Percentiles rank a stretch among this genome's conserved stretches.
phyloP scores from a whole-genome alignment of 2,329 filamentous ascomycete genomes.

The Penicillium olsonii region DNA sequence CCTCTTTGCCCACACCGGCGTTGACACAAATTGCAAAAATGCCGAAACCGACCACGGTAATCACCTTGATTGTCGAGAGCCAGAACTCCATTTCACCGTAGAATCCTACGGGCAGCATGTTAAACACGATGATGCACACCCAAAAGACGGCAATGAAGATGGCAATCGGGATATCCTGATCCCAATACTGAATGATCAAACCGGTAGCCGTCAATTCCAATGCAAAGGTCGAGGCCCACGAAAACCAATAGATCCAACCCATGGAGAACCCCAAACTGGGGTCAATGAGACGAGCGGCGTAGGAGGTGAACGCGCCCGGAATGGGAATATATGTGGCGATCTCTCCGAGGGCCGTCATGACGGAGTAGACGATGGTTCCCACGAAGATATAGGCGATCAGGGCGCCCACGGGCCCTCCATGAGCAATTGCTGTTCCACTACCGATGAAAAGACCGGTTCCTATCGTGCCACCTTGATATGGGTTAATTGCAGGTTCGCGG shows the following conservation, averaged over 20 bases:
- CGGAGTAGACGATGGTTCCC: conserved; percentile 70
- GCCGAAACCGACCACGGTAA: conserved; percentile 73
- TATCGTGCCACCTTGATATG: conserved; percentile 58
- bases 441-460: conserved; percentile 73
- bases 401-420: conserved; percentile 64
- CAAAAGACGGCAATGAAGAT: conserved; percentile 75
- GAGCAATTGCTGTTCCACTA: conserved; percentile 62
- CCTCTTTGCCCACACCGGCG: conserved; percentile 67
- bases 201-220: conserved; percentile 72
- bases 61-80: conserved; percentile 73
- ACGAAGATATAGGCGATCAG: conserved; percentile 70
- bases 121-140: conserved; percentile 66
- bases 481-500: background rate
- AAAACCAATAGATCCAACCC: conserved; percentile 84
- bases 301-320: conserved; percentile 72
- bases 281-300: conserved; percentile 73
- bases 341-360: conserved; percentile 67
- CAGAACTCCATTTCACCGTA: conserved; percentile 80
- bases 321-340: conserved; percentile 78
- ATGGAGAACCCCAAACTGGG: conserved; percentile 72
- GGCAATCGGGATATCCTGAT: conserved; percentile 60
- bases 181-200: conserved; percentile 76
- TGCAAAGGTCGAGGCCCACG: conserved; percentile 71
- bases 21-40: conserved; percentile 76
- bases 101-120: conserved; percentile 69